Evolutionary conservation across 441 rosid genomes (phyloP).

Genomic region (Brassica hybrid): DNA sequence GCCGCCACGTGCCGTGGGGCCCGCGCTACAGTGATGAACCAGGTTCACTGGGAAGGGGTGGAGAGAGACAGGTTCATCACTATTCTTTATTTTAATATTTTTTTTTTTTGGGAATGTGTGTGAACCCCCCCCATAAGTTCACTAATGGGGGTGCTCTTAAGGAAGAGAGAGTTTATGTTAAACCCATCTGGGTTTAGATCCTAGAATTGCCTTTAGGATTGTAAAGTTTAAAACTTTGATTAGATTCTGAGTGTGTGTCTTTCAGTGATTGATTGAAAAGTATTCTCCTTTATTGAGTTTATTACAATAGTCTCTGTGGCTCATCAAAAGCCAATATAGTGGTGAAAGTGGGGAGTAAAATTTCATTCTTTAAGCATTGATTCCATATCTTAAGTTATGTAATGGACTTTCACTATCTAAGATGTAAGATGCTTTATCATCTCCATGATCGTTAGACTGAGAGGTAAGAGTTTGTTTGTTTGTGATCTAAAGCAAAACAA

Average conservation of each 20-base stretch:
- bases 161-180: slow-evolving; percentile 5
- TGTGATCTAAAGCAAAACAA: slow-evolving; percentile 4
- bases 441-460: neutral
- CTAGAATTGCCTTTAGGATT: neutral
- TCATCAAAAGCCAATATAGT: slow-evolving; percentile 29
- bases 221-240: neutral
- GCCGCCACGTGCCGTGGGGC: too few relatives aligned
- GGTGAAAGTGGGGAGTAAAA: slow-evolving; percentile 15
- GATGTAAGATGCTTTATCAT: slow-evolving; percentile 30
- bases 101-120: too few relatives aligned
- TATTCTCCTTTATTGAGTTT: slow-evolving; percentile 16
- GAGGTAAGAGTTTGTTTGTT: slow-evolving; percentile 5
- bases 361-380: slow-evolving; percentile 38
- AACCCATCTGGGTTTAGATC: slow-evolving; percentile 8
- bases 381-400: slow-evolving; percentile 40
- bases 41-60: too few relatives aligned
- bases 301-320: slow-evolving; percentile 26
- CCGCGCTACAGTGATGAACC: too few relatives aligned
- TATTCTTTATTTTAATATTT: too few relatives aligned
- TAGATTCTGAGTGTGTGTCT: slow-evolving; percentile 2
- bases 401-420: slow-evolving; percentile 27
- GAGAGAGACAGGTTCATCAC: too few relatives aligned
- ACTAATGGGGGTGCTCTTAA: too few relatives aligned
- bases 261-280: neutral
- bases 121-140: too few relatives aligned